Conservation (phyloP, 495 filamentous ascomycete genomes). For the Trichoderma orchidacearum region DNA sequence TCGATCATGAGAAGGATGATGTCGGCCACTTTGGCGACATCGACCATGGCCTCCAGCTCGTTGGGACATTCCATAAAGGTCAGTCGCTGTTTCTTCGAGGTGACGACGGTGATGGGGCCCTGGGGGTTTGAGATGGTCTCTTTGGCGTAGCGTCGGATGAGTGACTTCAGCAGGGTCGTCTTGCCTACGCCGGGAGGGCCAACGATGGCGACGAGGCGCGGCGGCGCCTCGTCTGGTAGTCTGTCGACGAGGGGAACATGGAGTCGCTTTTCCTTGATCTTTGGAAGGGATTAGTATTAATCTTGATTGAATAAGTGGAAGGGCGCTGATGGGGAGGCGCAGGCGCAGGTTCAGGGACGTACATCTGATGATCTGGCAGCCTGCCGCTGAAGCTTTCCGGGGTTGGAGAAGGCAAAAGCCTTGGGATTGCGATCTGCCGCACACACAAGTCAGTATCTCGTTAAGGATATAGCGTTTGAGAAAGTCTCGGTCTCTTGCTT, state of each 20-base stretch:
- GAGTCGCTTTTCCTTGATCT: conserved; percentile 88
- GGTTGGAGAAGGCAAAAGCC: conserved; percentile 70
- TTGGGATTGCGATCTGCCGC: conserved; percentile 67
- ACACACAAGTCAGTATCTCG: conserved; percentile 5
- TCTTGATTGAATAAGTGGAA: too few species aligned
- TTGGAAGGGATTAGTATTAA: background rate
- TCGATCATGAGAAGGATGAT: conserved; percentile 97
- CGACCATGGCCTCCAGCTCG: conserved; percentile 88
- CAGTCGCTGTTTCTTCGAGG: conserved; percentile 79
- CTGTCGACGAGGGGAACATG: conserved; percentile 95
- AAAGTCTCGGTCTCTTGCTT: background rate
- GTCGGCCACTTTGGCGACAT: conserved; percentile 90
- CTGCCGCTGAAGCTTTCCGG: conserved; percentile 62
- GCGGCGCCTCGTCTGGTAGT: conserved; percentile 88
- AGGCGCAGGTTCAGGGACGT: too few species aligned
- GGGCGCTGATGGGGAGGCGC: too few species aligned
- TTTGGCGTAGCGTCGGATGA: conserved; percentile 90
- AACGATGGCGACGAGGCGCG: conserved; percentile 80
- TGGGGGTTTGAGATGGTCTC: conserved; percentile 80
- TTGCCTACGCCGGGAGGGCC: conserved; percentile 78
- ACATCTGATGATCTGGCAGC: conserved; percentile 80
- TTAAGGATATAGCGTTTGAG: background rate
- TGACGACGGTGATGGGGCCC: conserved; percentile 89
- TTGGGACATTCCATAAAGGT: conserved; percentile 96
- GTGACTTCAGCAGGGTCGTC: conserved; percentile 65